Base-by-base conservation (phyloP, 2,329 filamentous ascomycete species). In the Talaromyces atroroseus region DNA sequence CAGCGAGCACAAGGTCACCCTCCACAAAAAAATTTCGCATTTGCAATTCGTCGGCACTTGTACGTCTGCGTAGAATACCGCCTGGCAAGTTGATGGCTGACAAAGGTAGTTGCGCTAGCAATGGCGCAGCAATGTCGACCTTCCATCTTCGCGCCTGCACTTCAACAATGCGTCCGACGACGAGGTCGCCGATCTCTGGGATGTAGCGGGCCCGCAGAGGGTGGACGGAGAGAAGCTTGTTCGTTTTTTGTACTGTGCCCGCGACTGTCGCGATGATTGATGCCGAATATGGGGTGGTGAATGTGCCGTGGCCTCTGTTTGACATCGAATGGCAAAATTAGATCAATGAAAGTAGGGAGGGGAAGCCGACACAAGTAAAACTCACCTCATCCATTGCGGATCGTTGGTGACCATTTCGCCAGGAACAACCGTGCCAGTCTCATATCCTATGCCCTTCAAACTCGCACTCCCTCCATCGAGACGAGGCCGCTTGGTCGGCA, bases 21-120 rank as follows among this genome's bases (percentile, higher is more conserved):
- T 99, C 94, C 54, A 88, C 86, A 76, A 99, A 97, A 74, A 96
- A 99, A n/a, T 86, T 90, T 51, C 94, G 85, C 73, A 99, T 97
- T 74, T 97, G 94, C 66, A 99, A 80, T 77, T 97, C 94, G 72
- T 99, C 94, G 16, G 94, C 95, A 67, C 92, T 92, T 26, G 94
- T 99, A 62, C 94, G 82, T 69, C 92, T 89, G 58, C 94, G 84
- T 65, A 96, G 79, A 62, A 96, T 95, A 34, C 94, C 94, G 56
- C 94, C 94, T 0, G 94, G 94, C 2, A 99, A 78, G 70, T 99
- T 99, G 74, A 99, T 97, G 59, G 88, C 88, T 54, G 85, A 89
- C 45, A 99, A 84, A 18, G 91, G 90, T 10, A 99, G 80, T 48
- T 86, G 82, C 3, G 94, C 92, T 5, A 96, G 86, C 67, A 95